Evolutionary conservation across 1,139 yeast genomes (phyloP), one percentile per base, ranked within the genome.

Genomic region (Candida dubliniensis): DNA sequence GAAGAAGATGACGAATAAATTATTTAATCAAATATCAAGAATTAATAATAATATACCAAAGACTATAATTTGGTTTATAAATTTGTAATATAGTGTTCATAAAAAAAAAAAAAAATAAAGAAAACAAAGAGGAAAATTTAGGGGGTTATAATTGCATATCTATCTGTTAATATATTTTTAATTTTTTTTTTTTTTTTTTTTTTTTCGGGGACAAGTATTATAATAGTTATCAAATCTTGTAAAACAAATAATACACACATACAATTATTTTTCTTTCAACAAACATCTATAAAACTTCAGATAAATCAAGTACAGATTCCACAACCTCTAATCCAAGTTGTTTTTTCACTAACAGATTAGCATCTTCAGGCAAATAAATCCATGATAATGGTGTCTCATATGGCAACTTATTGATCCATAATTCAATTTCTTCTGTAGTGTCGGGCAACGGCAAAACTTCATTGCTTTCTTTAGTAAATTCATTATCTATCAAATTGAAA

Each of bases 1-100:
- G 96, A 87, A 79, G 96, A 87, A 79, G 91, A 84, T 67, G 95
- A 87, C 74, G 88, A 84, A 74, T 72, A 73, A 71, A 56, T 62
- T 52, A 57, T 50, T 57, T 54, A 53, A 51, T 23, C 24, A 15
- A 23, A 31, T 50, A 46, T 10, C 30, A 34, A 14, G 13, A 15
- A 14, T 31, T 29, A n/a, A 18, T 18, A 14, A 15, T 29, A n/a
- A 18, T 18, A 18, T 18, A 18, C 23, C 23, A 18, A n/a, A n/a
- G 23, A 18, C 23, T 18, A 18, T 5, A 18, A 18, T 18, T 18
- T 18, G 23, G 23, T 18, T 18, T 18, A 18, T 18, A 18, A 3
- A 18, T 18, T 34, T 36, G 39, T 46, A 44, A 37, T 42, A 38
- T 44, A 45, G 40, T 41, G 23, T 37, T 36, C 18, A 35, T 36